phyloP scores from a whole-genome alignment of 345 rosid species.

The Draba incana region DNA sequence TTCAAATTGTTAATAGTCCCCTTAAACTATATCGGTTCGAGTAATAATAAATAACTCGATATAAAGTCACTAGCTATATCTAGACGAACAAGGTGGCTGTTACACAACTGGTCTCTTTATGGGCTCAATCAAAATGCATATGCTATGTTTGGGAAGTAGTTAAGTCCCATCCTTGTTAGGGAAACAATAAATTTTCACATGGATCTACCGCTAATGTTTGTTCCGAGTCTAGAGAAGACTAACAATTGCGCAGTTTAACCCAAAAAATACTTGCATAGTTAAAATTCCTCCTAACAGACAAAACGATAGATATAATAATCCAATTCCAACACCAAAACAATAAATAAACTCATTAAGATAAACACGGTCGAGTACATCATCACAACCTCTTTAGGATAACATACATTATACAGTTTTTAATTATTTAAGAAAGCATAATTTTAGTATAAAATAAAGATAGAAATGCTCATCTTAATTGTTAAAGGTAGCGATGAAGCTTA shows the following conservation, averaged over 20 bases:
- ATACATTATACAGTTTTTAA: constrained; percentile 5
- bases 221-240: not conserved
- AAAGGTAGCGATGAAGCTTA: constrained; percentile 77
- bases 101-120: not conserved
- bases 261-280: not conserved
- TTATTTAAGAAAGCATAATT: not conserved
- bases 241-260: not conserved
- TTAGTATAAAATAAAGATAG: not conserved
- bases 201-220: too few species aligned
- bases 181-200: too few species aligned
- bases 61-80: not conserved
- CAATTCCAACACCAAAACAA: not conserved
- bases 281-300: not conserved
- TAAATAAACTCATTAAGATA: constrained; percentile 19
- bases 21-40: not conserved
- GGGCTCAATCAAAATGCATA: constrained; percentile 3
- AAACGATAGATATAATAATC: not conserved
- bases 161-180: too few species aligned
- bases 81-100: constrained; percentile 4
- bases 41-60: too few species aligned
- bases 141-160: not conserved
- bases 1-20: not conserved
- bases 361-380: constrained; percentile 17
- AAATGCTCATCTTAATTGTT: constrained; percentile 40
- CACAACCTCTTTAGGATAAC: constrained; percentile 15